Percentiles rank a stretch among this genome's conserved stretches.
These are phyloP conservation scores for Herpetospermum pedunculosum DNA, from an alignment of 306 rosid species.

Conservation along the genomic window DNA sequence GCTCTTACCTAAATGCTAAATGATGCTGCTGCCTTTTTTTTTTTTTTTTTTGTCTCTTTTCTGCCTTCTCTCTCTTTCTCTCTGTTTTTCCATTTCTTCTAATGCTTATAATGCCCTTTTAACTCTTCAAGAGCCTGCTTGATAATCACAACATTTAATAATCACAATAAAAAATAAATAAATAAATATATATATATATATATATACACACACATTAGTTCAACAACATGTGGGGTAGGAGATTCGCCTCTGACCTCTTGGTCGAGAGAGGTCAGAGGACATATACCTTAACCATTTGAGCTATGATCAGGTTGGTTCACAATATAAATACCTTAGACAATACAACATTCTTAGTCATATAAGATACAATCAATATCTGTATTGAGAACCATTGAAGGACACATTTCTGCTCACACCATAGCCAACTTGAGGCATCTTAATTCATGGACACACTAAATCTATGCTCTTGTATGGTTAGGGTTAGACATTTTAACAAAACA, in stretches of 20 bases:
- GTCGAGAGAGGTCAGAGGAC: too few relatives aligned
- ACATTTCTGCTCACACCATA: background rate
- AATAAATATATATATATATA: too few relatives aligned
- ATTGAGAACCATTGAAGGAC: background rate
- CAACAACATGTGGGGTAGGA: too few relatives aligned
- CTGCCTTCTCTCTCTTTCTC: background rate
- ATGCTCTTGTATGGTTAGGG: background rate
- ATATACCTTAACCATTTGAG: too few relatives aligned
- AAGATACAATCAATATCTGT: background rate
- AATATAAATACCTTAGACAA: background rate
- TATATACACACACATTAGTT: too few relatives aligned
- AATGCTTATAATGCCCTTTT: background rate
- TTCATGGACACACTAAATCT: too few relatives aligned
- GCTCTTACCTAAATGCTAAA: background rate
- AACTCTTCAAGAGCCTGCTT: background rate
- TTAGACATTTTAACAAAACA: background rate
- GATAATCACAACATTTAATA: too few relatives aligned
- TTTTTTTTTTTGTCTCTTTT: background rate
- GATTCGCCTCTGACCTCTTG: too few relatives aligned
- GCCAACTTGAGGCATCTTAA: background rate
- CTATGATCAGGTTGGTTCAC: too few relatives aligned
- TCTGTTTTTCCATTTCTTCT: background rate
- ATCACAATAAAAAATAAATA: too few relatives aligned
- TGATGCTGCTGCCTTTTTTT: background rate
- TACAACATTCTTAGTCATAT: background rate